phyloP scores from a whole-genome alignment of 2,329 filamentous ascomycete genomes.

The Sphaerulina populicola region DNA sequence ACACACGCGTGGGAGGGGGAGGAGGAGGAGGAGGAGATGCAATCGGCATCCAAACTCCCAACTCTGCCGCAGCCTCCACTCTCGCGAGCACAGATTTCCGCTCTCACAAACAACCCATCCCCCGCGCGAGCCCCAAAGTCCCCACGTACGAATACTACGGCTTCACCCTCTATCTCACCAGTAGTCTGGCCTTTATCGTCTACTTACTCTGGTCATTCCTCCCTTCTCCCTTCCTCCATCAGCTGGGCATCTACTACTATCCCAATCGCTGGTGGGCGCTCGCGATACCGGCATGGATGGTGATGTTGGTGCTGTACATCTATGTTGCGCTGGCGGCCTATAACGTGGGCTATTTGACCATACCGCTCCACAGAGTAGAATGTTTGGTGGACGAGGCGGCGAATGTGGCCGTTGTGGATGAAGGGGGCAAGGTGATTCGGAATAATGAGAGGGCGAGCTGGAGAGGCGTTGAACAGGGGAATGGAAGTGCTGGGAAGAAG shows the following conservation, averaged over 20 bases:
- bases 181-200: conserved; percentile 66
- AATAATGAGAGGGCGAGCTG: conserved; percentile 27
- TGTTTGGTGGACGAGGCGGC: conserved; percentile 87
- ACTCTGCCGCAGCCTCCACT: conserved; percentile 53
- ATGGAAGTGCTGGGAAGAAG: conserved; percentile 29
- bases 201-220: conserved; percentile 80
- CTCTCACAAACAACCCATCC: conserved; percentile 55
- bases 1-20: conserved; percentile 7
- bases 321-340: conserved; percentile 87
- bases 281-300: conserved; percentile 80
- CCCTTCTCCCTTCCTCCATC: conserved; percentile 82
- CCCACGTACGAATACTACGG: conserved; percentile 99
- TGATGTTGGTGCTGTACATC: conserved; percentile 82
- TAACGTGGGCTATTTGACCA: conserved; percentile 80
- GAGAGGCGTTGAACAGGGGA: conserved; percentile 14
- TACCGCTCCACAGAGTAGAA: conserved; percentile 70
- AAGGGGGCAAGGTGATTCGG: conserved; percentile 51
- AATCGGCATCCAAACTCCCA: conserved; percentile 38
- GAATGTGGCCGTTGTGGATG: conserved; percentile 73
- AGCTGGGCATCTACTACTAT: conserved; percentile 91
- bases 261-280: conserved; percentile 97
- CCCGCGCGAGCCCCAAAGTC: conserved; percentile 80
- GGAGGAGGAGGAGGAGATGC: conserved; percentile 12
- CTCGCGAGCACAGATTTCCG: conserved; percentile 45
- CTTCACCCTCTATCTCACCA: conserved; percentile 91